Evolutionary conservation across 2,329 filamentous ascomycete species (phyloP).

Genomic region (Talaromyces islandicus): DNA sequence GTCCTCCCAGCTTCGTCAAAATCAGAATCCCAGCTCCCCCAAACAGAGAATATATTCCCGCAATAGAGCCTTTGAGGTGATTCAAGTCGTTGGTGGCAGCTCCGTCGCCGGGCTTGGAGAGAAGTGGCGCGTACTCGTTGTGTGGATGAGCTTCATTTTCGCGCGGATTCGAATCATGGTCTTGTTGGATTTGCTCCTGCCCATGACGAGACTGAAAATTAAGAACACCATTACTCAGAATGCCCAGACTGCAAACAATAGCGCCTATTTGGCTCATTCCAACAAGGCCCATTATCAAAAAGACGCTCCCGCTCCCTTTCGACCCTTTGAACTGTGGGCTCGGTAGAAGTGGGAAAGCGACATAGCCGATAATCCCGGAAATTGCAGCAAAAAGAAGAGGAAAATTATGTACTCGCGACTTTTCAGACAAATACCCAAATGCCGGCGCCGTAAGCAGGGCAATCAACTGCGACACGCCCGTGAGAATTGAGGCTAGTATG

Average conservation of each 20-base stretch:
- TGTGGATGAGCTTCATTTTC: not conserved
- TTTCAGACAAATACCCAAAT: conserved; percentile 80
- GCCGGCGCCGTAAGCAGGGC: conserved; percentile 78
- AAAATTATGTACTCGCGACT: conserved; percentile 59
- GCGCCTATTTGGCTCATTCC: conserved; percentile 93
- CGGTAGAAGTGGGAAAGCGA: conserved; percentile 65
- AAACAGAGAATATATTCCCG: conserved; percentile 86
- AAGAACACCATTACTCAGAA: conserved; percentile 76
- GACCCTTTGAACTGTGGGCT: conserved; percentile 70
- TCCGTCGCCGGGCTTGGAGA: conserved; percentile 15
- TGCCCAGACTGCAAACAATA: conserved; percentile 90
- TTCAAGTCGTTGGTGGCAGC: conserved; percentile 31
- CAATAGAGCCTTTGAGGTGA: conserved; percentile 86
- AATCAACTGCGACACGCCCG: conserved; percentile 80
- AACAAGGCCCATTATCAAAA: conserved; percentile 71
- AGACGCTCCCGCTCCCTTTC: conserved; percentile 63
- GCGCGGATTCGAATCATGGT: not conserved
- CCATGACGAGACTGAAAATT: conserved; percentile 17
- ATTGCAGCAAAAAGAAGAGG: conserved; percentile 68
- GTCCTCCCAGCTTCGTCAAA: conserved; percentile 84
- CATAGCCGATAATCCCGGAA: conserved; percentile 72
- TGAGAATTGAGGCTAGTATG: conserved; percentile 76
- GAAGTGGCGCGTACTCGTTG: conserved; percentile 26
- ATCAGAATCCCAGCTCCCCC: conserved; percentile 86
- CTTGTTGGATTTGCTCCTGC: not conserved